Base-by-base conservation (phyloP, 2,329 filamentous ascomycete genomes). In the Dactylellina cionopaga region DNA sequence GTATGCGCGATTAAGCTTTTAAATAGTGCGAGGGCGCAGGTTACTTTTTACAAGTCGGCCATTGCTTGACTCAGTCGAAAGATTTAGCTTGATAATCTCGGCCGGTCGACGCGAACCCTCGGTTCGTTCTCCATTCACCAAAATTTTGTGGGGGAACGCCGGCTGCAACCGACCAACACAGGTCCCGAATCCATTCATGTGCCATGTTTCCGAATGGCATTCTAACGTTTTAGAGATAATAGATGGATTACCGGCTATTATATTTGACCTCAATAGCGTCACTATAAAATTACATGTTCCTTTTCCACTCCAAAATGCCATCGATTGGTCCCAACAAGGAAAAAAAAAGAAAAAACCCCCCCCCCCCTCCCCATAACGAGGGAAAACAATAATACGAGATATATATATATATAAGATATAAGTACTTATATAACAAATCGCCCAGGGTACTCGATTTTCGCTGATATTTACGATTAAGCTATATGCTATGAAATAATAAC, bases 101-200 rank as follows among this genome's bases (percentile, higher is more conserved):
- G 24, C 51, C 62, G 62, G 62, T 31, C 15, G 56, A 39, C 13
- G 56, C 56, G 29, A 24, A n/a, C 39, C 62, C 62, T 66, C 62
- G 62, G 62, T 47, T 58, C 15, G n/a, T 15, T 11, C 22, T 2
- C 13, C 15, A 15, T 7, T 15, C n/a, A n/a, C 9, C 15, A 17
- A 39, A 56, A 27, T 27, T 66, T 51, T 51, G 62, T 41, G 54
- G 62, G 54, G 51, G 49, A 49, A 66, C 35, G 54, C 62, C 62
- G 62, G 58, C 39, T 39, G 51, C 62, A 66, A 33, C 62, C 62
- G 62, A 56, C 51, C 62, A 66, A 66, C 62, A 29, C 62, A 51
- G 15, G 33, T 35, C 33, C 56, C 56, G n/a, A 17, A 17, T 22
- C 43, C n/a, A 10, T 9, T 25, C 46, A 51, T 31, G 46, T 51